Percentiles rank a stretch among this genome's conserved stretches.
Conservation (phyloP, 2,329 filamentous ascomycete species). For the Colletotrichum higginsianum region DNA sequence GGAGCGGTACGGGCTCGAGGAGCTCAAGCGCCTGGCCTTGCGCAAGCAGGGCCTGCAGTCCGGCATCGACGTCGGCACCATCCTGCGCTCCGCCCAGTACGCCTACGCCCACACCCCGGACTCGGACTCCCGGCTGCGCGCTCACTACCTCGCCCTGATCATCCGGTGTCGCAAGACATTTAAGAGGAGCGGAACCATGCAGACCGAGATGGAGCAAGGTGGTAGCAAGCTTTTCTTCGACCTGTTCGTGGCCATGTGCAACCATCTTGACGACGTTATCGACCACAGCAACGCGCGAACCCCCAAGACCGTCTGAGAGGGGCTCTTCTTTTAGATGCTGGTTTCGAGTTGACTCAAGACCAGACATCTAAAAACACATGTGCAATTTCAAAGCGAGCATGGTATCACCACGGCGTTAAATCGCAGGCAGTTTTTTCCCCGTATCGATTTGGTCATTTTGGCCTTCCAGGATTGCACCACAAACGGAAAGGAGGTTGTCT, state of each 20-base stretch:
- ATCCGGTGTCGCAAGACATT: conserved; percentile 90
- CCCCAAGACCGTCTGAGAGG: conserved; percentile 69
- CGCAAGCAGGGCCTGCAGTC: conserved; percentile 92
- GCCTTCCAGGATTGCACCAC: conserved; percentile 29
- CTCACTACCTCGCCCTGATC: conserved; percentile 93
- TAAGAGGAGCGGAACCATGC: conserved; percentile 95
- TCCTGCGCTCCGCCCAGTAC: conserved; percentile 86
- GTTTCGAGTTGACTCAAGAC: conserved; percentile 21
- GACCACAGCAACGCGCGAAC: conserved; percentile 81
- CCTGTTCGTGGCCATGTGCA: conserved; percentile 92
- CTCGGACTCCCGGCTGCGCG: conserved; percentile 89
- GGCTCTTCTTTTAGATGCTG: conserved; percentile 7
- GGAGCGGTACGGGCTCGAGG: conserved; percentile 85
- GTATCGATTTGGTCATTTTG: conserved; percentile 32
- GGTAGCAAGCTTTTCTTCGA: conserved; percentile 91
- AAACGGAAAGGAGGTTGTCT: conserved; percentile 36
- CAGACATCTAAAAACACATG: conserved; percentile 29
- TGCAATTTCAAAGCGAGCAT: conserved; percentile 40
- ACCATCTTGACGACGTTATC: conserved; percentile 89
- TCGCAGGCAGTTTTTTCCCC: conserved; percentile 32
- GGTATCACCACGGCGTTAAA: conserved; percentile 37
- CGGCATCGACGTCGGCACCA: conserved; percentile 87
- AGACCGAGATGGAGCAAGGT: conserved; percentile 91
- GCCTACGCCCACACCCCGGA: conserved; percentile 92
- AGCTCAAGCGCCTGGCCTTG: conserved; percentile 86